phyloP scores from a whole-genome alignment of 2,329 filamentous ascomycete species.

The Calonectria honghensis region DNA sequence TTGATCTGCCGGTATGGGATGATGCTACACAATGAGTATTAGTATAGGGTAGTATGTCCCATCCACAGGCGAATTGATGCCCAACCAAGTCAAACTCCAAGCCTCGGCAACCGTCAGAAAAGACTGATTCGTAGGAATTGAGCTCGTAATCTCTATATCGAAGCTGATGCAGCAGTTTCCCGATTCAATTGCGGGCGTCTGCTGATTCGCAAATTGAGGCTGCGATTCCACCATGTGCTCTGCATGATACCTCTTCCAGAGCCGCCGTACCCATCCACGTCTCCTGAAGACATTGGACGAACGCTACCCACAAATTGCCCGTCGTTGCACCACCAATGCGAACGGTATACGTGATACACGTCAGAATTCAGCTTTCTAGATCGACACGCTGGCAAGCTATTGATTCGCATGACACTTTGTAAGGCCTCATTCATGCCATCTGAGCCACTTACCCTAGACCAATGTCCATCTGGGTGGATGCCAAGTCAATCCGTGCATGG shows the following conservation, averaged over 20 bases:
- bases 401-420: slow-evolving; percentile 27
- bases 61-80: slow-evolving; percentile 48
- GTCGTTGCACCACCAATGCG: slow-evolving; percentile 38
- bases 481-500: slow-evolving; percentile 17
- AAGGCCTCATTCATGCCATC: slow-evolving; percentile 34
- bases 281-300: slow-evolving; percentile 28
- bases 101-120: slow-evolving; percentile 40
- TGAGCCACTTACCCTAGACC: slow-evolving; percentile 27
- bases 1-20: slow-evolving; percentile 78
- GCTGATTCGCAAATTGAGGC: not conserved
- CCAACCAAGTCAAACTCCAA: slow-evolving; percentile 46
- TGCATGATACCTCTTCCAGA: slow-evolving; percentile 9
- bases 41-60: slow-evolving; percentile 40
- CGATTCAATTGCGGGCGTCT: not conserved
- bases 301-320: slow-evolving; percentile 23
- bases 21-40: slow-evolving; percentile 9
- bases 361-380: slow-evolving; percentile 28
- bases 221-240: not conserved
- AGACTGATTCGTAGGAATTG: slow-evolving; percentile 36
- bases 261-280: slow-evolving; percentile 36
- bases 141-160: not conserved
- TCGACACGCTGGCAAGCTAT: slow-evolving; percentile 32
- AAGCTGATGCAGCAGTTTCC: slow-evolving; percentile 8
- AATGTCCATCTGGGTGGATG: not conserved
- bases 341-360: slow-evolving; percentile 33